phyloP scores from a whole-genome alignment of 805 yeast species.

The Candida fluviatilis region DNA sequence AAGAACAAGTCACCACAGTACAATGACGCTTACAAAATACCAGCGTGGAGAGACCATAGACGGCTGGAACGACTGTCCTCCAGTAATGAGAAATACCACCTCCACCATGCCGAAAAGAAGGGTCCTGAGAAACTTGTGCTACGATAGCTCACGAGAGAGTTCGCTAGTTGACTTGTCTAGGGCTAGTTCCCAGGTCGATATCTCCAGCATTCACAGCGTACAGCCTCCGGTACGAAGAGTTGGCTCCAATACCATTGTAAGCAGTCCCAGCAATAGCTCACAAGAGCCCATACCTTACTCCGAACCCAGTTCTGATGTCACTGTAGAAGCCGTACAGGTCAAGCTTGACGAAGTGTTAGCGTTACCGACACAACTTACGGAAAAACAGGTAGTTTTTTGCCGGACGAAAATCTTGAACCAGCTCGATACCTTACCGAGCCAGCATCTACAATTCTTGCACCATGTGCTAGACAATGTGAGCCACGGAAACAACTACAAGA shows the following conservation, averaged over 20 bases:
- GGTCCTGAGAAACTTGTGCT: not conserved
- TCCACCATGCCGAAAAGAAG: not conserved
- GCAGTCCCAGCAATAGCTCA: too few relatives aligned
- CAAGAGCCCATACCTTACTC: too few relatives aligned
- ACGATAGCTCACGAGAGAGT: conserved; percentile 3
- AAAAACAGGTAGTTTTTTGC: conserved; percentile 42
- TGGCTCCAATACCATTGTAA: not conserved
- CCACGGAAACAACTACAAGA: conserved; percentile 22
- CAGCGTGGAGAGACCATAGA: conserved; percentile 37
- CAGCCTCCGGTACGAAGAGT: not conserved
- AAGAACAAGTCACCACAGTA: too few relatives aligned
- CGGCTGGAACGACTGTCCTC: conserved; percentile 67
- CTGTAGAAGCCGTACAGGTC: not conserved
- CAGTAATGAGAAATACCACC: conserved; percentile 14
- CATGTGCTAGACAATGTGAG: conserved; percentile 6
- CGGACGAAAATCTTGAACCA: conserved; percentile 29
- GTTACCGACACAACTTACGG: conserved; percentile 28
- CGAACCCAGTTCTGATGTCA: not conserved
- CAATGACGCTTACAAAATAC: conserved; percentile 29
- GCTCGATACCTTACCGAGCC: conserved; percentile 1
- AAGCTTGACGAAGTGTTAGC: conserved; percentile 8
- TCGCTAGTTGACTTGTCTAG: not conserved
- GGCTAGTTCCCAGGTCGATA: not conserved
- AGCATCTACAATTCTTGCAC: conserved; percentile 13
- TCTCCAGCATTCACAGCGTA: too few relatives aligned